Base-by-base conservation (phyloP, 139 green algal genomes). In the Asterochloris sp. region DNA sequence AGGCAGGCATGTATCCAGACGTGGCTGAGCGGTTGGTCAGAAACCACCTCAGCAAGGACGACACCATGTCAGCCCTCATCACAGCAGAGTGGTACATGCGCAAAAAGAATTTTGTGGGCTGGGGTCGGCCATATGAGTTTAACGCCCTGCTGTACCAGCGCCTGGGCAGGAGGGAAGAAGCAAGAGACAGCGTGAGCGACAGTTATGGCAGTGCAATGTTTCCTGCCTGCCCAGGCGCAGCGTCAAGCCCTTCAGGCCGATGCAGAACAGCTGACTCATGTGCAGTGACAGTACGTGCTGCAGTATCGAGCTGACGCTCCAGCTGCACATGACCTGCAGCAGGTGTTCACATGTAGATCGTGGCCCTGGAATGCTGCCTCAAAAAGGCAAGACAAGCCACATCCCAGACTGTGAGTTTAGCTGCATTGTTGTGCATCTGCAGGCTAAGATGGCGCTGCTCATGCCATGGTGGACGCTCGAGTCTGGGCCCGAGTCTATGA, bases 11-110 rank as follows among this genome's bases (percentile, higher is more conserved):
- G 89, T 96, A 93, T 81, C 86, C 88, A 28, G 93, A 96, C 23
- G 86, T 95, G 21, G 90, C 86, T 16, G 92, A 97, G 84, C 74
- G 71, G 28, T 88, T 97, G 77, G 87, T 88, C 6, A 54, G 82
- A 13, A 88, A 83, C 0, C 93, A 97, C 85, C 26, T 95, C 64
- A 63, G 38, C 14, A 85, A 85, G n/a, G 86, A 80, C 0, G 92
- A 95, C 82, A 74, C 47, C 12, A 92, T 92, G 79, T 93, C 87
- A 0, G 90, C 88, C 4, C 85, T 96, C 63, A 92, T 95, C 60
- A 91, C 93, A 13, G 86, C 82, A 8, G 93, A 97, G 77, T 97
- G 92, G 83, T 97, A 97, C 89, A 97, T 95, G 92, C 88, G 92
- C 24, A 89, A 87, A 75, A 83, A 85, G 27, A 86, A 94, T 80